Percentiles rank a stretch among this genome's conserved stretches.
Conservation (phyloP, 2,329 filamentous ascomycete genomes). For the Ascochyta rabiei region DNA sequence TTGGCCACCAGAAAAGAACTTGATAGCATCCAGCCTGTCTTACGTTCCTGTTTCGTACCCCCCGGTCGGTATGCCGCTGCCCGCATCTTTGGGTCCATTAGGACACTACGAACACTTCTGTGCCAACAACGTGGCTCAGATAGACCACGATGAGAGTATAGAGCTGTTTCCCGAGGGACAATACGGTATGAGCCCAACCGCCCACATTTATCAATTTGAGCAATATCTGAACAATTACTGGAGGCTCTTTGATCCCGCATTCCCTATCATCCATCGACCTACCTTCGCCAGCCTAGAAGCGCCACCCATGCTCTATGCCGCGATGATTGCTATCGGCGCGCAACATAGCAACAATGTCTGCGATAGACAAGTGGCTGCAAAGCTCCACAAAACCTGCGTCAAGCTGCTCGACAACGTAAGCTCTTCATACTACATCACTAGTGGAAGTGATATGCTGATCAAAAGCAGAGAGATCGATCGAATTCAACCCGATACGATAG, state of each 20-base stretch:
- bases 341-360: constrained; percentile 46
- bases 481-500: constrained; percentile 35
- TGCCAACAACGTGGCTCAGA: constrained; percentile 42
- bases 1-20: constrained; percentile 39
- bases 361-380: constrained; percentile 45
- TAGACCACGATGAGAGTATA: constrained; percentile 45
- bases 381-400: constrained; percentile 50
- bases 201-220: constrained; percentile 42
- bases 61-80: constrained; percentile 30
- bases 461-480: constrained; percentile 34
- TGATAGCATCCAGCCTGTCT: constrained; percentile 29
- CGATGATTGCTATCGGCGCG: constrained; percentile 53
- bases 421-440: neutral
- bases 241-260: constrained; percentile 53
- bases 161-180: constrained; percentile 45
- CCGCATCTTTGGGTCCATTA: constrained; percentile 29
- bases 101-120: constrained; percentile 34
- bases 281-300: constrained; percentile 43
- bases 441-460: constrained; percentile 20
- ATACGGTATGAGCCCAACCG: constrained; percentile 47
- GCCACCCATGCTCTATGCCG: constrained; percentile 53
- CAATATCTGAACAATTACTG: constrained; percentile 54
- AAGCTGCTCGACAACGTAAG: constrained; percentile 49
- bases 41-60: constrained; percentile 35
- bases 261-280: constrained; percentile 52